phyloP scores from a whole-genome alignment of 2,329 filamentous ascomycete species.

The Laburnicola sp. region DNA sequence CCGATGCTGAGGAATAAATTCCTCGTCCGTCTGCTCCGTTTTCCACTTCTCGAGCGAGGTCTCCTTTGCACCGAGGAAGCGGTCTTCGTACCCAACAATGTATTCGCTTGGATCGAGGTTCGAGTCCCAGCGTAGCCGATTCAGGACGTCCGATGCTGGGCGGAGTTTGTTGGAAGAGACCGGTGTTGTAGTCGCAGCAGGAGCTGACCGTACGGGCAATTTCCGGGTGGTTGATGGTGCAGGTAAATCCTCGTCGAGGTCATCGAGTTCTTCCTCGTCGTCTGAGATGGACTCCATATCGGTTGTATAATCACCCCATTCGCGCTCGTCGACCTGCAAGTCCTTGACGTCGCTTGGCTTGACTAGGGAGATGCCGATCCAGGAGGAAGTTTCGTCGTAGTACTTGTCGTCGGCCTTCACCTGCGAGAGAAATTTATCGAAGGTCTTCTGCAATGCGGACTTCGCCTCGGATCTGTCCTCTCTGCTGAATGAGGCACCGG shows the following conservation, averaged over 20 bases:
- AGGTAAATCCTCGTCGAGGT: conserved; percentile 20
- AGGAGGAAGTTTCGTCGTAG: conserved; percentile 41
- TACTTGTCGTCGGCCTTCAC: conserved; percentile 40
- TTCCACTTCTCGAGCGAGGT: conserved; percentile 56
- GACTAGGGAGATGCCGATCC: conserved; percentile 40
- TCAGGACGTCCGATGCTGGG: conserved; percentile 51
- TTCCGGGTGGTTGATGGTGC: conserved; percentile 14
- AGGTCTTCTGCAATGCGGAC: conserved; percentile 46
- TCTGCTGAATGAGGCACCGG: background rate
- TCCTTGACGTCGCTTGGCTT: conserved; percentile 40
- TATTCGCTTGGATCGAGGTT: conserved; percentile 51
- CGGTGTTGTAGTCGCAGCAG: conserved; percentile 16
- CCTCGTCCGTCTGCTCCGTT: conserved; percentile 57
- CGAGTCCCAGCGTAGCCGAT: conserved; percentile 56
- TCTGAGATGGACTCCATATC: conserved; percentile 48
- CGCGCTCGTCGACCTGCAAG: conserved; percentile 53
- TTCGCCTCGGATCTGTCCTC: conserved; percentile 51
- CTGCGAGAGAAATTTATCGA: conserved; percentile 43
- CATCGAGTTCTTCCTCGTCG: conserved; percentile 32
- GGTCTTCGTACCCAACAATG: conserved; percentile 58
- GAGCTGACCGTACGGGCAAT: conserved; percentile 21
- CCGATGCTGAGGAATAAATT: conserved; percentile 60
- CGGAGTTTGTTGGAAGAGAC: conserved; percentile 37
- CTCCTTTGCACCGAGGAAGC: conserved; percentile 56
- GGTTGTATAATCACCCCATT: conserved; percentile 55